A percentile compares a stretch with the other conserved stretches of the same genome.
Evolutionary conservation across 108 stramenopile genomes (phyloP).

Genomic region (Bacterosira constricta): DNA sequence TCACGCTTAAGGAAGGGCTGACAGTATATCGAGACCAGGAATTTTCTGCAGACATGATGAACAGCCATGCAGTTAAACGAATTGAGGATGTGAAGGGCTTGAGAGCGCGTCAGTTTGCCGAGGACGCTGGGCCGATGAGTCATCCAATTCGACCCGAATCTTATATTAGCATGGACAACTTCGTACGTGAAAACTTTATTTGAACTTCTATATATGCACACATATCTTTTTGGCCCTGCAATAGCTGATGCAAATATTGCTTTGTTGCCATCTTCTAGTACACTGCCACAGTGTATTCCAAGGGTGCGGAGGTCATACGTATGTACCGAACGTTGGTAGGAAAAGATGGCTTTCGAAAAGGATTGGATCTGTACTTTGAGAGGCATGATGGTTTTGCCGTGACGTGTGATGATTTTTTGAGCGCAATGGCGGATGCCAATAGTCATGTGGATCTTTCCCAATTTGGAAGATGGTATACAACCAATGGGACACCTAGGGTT

Average conservation of each 20-base stretch:
- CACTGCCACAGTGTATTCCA: conserved; percentile 89
- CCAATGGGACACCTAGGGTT: conserved; percentile 94
- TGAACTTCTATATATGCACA: conserved; percentile 53
- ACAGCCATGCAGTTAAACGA: conserved; percentile 90
- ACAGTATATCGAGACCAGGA: conserved; percentile 97
- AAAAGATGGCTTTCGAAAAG: conserved; percentile 94
- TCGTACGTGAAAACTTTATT: conserved; percentile 75
- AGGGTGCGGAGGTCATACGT: conserved; percentile 95
- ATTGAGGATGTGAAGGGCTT: conserved; percentile 89
- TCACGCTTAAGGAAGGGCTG: conserved; percentile 98
- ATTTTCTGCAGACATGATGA: conserved; percentile 92
- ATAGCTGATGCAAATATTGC: conserved; percentile 54
- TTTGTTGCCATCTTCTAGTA: conserved; percentile 67
- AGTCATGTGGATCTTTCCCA: conserved; percentile 72
- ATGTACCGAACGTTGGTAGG: conserved; percentile 95
- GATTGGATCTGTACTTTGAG: conserved; percentile 95
- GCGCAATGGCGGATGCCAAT: conserved; percentile 98
- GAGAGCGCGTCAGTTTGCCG: conserved; percentile 86
- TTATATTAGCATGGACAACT: conserved; percentile 97
- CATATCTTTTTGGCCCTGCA: not conserved
- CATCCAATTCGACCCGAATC: conserved; percentile 97
- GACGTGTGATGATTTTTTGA: conserved; percentile 96
- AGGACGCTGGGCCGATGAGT: conserved; percentile 89
- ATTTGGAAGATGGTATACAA: conserved; percentile 93
- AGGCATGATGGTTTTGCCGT: conserved; percentile 96